These are phyloP conservation scores for Golubevia sp. DNA, from an alignment of 1,284 basidiomycete genomes.

Conservation along the genomic window DNA sequence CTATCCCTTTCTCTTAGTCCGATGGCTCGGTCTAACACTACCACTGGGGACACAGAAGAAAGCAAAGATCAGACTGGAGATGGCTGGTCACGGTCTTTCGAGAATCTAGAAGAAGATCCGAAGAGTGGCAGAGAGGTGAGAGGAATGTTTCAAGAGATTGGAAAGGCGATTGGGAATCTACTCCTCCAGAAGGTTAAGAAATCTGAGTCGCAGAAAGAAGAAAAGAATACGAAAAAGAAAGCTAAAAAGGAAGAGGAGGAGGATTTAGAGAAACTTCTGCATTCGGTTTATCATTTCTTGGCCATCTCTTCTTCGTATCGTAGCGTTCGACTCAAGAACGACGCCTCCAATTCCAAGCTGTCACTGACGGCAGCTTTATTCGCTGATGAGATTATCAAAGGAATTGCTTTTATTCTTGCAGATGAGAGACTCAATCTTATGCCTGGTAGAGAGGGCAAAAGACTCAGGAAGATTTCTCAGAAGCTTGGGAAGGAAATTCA, in stretches of 20 bases:
- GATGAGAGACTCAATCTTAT: not conserved
- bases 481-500: conserved; percentile 2
- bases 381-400: not conserved
- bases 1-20: not conserved
- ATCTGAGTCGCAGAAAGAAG: not conserved
- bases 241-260: not conserved
- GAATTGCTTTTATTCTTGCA: not conserved
- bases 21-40: not conserved
- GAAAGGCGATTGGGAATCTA: not conserved
- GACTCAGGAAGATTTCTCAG: not conserved
- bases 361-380: not conserved
- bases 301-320: not conserved
- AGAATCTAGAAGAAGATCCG: not conserved
- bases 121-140: not conserved
- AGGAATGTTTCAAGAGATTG: not conserved
- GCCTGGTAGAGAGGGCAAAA: not conserved
- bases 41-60: too few species aligned
- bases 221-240: not conserved
- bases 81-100: not conserved
- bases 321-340: not conserved
- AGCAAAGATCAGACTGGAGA: not conserved
- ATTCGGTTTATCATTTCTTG: not conserved
- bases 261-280: not conserved
- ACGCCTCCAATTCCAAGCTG: not conserved
- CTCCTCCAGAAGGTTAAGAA: not conserved